Evolutionary conservation across 2,329 filamentous ascomycete genomes (phyloP).

Genomic region (Verticillium nubilum): DNA sequence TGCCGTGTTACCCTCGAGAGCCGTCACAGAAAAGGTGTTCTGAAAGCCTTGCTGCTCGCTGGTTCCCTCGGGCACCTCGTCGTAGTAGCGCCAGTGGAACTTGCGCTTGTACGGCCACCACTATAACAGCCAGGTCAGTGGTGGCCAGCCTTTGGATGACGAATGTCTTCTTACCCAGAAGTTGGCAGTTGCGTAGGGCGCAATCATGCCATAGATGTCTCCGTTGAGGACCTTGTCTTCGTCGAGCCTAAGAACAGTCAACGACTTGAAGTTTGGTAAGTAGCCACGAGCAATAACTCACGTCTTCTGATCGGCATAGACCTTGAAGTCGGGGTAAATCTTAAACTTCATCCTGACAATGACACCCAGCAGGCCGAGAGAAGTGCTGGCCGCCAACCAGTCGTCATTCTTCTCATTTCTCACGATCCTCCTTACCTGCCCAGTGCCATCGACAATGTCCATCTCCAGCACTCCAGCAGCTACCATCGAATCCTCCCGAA

Average conservation of each 20-base stretch:
- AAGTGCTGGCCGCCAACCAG: constrained; percentile 47
- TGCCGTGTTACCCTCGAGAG: constrained; percentile 34
- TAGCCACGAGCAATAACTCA: constrained; percentile 19
- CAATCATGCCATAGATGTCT: constrained; percentile 43
- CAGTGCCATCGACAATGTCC: constrained; percentile 43
- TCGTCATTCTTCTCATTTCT: constrained; percentile 37
- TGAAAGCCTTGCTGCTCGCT: constrained; percentile 43
- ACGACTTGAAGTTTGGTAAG: too few relatives aligned
- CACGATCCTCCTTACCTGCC: constrained; percentile 34
- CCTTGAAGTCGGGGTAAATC: constrained; percentile 45
- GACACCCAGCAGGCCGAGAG: constrained; percentile 40
- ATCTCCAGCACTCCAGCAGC: constrained; percentile 41
- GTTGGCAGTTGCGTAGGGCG: constrained; percentile 45
- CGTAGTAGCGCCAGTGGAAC: constrained; percentile 49
- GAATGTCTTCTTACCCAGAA: constrained; percentile 32
- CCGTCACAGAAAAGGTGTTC: constrained; percentile 44
- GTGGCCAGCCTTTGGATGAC: neutral
- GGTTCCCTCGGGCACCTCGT: constrained; percentile 31
- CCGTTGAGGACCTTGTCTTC: constrained; percentile 43
- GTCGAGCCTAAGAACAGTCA: constrained; percentile 25
- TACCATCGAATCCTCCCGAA: constrained; percentile 43
- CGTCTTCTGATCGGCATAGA: constrained; percentile 43
- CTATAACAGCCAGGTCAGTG: constrained; percentile 17
- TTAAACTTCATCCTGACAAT: constrained; percentile 42
- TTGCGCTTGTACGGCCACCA: constrained; percentile 47